Base-by-base conservation (phyloP, 1,139 yeast species). In the Pichia sorboxylosa region DNA sequence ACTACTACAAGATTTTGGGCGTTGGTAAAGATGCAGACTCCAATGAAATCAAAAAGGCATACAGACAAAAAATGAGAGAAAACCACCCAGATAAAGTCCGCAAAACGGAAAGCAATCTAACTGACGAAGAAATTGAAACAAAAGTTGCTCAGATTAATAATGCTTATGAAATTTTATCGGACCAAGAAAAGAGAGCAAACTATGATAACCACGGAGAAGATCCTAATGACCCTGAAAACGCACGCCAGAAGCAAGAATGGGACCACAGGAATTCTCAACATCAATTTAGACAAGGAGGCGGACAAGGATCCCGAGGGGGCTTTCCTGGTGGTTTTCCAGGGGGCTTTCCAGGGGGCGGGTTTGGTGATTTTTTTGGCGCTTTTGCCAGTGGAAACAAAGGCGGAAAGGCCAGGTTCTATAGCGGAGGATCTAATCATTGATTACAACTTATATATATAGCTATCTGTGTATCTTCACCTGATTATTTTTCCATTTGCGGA, bases 141-240 rank as follows among this genome's bases (percentile, higher is more conserved):
- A 83, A 81, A 48, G 90, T 90, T 92, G 85, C 93, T 36, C 87
- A 79, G 32, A 82, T 90, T 42, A 90, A 90, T 55, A 84, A 80
- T 51, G 98, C 98, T 0, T 87, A 90, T 52, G 97, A 87, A 50
- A 76, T 80, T 4, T 61, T 90, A 30, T 70, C 87, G 8, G 73
- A 80, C 44, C 68, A 69, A 3, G 82, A 76, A 31, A 60, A 69
- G 38, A 68, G 77, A 36, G 70, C 63, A 37, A 64, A 78, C 32
- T 83, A 80, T 48, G 93, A 83, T 49, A 45, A 61, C 24, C 40
- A 25, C 26, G 81, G 80, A 19, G 70, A 65, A 33, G 76, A 71
- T 47, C 73, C 76, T 4, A 70, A 67, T 37, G 77, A 67, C 47
- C 44, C 45, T 11, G 35, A 35, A 16, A 34, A 31, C 21, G 33